Evolutionary conservation across 192 early-diverging fungal genomes (phyloP).

Genomic region (Podila clonocystis): DNA sequence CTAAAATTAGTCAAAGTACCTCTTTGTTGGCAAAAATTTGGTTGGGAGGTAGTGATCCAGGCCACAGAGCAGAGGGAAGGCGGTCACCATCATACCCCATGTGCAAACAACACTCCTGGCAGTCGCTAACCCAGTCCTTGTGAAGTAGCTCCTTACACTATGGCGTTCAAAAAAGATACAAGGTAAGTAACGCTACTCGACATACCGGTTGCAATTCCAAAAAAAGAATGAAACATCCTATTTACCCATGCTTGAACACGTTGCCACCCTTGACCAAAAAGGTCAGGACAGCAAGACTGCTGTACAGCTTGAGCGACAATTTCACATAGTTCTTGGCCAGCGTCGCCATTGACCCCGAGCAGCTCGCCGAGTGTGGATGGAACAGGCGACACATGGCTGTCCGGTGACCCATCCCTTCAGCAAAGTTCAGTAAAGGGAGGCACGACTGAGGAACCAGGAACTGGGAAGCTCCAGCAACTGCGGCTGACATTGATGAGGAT

Average conservation of each 20-base stretch:
- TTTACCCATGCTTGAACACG: conserved; percentile 14
- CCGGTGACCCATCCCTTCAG: conserved; percentile 7
- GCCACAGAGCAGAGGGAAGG: background rate
- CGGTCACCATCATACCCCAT: conserved; percentile 12
- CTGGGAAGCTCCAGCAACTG: background rate
- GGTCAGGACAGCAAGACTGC: background rate
- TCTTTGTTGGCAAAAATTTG: conserved; percentile 11
- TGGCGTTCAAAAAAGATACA: background rate
- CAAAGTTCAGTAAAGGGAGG: background rate
- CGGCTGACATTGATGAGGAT: background rate
- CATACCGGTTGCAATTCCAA: background rate
- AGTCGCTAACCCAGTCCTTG: background rate
- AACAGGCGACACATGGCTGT: conserved; percentile 5
- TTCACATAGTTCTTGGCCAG: background rate
- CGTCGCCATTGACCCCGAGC: background rate
- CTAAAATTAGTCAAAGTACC: background rate
- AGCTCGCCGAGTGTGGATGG: conserved; percentile 4
- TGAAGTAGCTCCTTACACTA: conserved; percentile 4
- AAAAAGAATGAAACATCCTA: background rate
- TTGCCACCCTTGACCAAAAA: conserved; percentile 4
- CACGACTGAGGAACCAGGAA: background rate
- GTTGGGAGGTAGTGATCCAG: conserved; percentile 5
- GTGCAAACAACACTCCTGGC: conserved; percentile 1
- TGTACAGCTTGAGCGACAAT: conserved; percentile 9
- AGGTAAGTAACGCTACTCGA: background rate